Base-by-base conservation (phyloP, 306 rosid species). In the Betula pendula region DNA sequence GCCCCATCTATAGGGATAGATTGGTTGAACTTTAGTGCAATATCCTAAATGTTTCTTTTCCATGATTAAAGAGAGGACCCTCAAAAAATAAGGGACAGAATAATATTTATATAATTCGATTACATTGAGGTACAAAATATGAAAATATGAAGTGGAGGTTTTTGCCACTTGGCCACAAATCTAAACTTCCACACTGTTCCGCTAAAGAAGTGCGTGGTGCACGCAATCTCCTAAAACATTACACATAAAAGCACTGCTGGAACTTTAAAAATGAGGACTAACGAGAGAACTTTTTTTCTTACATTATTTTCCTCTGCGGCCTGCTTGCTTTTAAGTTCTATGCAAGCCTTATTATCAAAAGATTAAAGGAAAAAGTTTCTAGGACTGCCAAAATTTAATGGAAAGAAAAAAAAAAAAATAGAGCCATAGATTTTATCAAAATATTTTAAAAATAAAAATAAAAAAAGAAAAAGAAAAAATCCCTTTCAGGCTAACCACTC, bases 401-500 rank as follows among this genome's bases (percentile, higher is more conserved):
- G 59, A 24, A 72, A 68, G 20, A 80, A 66, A 79, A 63, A 44
- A 29, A 70, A 22, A 47, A 72, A 25, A 50, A 75, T 70, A 72
- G 55, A 76, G 79, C 89, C 84, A 63, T 76, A 84, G 79, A 85
- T 87, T 79, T 88, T 88, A 85, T 85, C 51, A 58, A 81, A 62
- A 22, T 44, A 44, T 44, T 43, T 43, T 10, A 8, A 43, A 43
- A 6, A 6, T 3, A 6, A 43, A 43, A 43, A 44, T 0, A 0
- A 10, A 44, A 44, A 8, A 75, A 79, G 51, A 83, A 79, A 70
- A 75, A 82, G 55, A 66, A 90, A 73, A 52, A 78, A 80, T 81
- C 85, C 75, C 84, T 79, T 82, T 81, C 91, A 91, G 16, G 87
- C 84, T 84, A 90, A 77, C 99, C 99, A 92, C 53, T 91, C 96